These are phyloP conservation scores for Chrysophaeum taylorii DNA, from an alignment of 352 stramenopile species.

Conservation along the genomic window DNA sequence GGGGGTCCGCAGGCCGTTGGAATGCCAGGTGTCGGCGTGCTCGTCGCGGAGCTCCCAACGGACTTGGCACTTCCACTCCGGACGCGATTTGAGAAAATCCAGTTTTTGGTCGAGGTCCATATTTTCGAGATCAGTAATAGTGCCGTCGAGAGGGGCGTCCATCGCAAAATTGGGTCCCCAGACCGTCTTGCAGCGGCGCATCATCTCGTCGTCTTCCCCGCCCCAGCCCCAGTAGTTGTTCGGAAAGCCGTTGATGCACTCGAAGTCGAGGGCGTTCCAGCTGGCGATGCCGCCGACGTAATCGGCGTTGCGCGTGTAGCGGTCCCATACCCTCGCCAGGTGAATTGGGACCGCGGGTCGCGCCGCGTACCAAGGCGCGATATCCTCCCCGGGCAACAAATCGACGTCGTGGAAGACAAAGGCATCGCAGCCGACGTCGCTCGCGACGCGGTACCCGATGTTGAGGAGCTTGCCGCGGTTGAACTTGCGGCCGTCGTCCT, in stretches of 20 bases:
- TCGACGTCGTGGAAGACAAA: conserved; percentile 94
- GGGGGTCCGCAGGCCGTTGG: conserved; percentile 53
- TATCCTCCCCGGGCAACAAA: conserved; percentile 67
- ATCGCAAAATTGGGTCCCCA: background rate
- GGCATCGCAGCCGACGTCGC: conserved; percentile 51
- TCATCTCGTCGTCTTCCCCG: conserved; percentile 75
- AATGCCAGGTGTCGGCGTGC: conserved; percentile 47
- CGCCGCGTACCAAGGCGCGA: conserved; percentile 62
- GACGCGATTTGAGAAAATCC: conserved; percentile 47
- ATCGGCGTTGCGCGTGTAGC: conserved; percentile 81
- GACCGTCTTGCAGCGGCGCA: conserved; percentile 32
- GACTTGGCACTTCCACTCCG: conserved; percentile 66
- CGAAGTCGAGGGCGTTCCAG: conserved; percentile 73
- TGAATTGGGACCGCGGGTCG: conserved; percentile 65
- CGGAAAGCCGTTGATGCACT: conserved; percentile 68
- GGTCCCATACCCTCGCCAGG: conserved; percentile 82
- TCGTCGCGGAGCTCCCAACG: conserved; percentile 63
- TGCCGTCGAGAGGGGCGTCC: background rate
- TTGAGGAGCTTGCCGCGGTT: conserved; percentile 93
- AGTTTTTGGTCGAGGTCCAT: conserved; percentile 34
- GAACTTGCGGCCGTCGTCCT: conserved; percentile 80
- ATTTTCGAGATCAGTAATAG: background rate
- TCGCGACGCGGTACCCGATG: conserved; percentile 78
- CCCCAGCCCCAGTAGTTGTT: conserved; percentile 45
- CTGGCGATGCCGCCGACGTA: conserved; percentile 83